A percentile compares a stretch with the other conserved stretches of the same genome.
phyloP scores from a whole-genome alignment of 371 early-diverging fungal genomes.

The Amoeboaphelidium protococcarum region DNA sequence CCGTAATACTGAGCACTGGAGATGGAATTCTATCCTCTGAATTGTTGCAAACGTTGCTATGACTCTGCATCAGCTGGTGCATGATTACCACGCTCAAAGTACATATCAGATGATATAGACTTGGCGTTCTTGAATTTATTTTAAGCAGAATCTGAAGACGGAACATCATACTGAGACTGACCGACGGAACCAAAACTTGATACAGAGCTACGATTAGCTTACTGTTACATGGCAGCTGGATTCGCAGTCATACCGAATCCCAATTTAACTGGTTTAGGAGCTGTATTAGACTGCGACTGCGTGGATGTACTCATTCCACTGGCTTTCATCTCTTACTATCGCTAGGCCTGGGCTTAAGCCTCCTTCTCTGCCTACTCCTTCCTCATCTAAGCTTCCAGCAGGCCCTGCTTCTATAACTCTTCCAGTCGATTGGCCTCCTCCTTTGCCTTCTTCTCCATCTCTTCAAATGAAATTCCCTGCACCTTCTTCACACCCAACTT shows the following conservation, averaged over 20 bases:
- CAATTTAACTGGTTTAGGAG: conserved; percentile 16
- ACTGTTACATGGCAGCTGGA: no score
- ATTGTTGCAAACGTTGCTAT: not conserved
- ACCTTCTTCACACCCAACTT: conserved; percentile 44
- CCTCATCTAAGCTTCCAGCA: not conserved
- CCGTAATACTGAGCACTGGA: not conserved
- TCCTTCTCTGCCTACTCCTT: not conserved
- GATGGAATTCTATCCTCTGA: not conserved
- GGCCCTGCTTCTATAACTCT: conserved; percentile 8
- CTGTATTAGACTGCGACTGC: not conserved
- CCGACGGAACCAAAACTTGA: no score
- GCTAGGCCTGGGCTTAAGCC: not conserved
- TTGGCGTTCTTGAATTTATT: conserved; percentile 41
- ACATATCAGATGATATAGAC: conserved; percentile 64
- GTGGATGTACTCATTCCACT: not conserved
- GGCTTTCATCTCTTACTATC: not conserved
- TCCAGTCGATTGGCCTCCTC: conserved; percentile 21
- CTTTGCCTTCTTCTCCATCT: conserved; percentile 65
- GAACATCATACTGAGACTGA: no score
- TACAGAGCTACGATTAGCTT: no score
- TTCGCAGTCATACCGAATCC: conserved; percentile 6
- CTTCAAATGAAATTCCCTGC: conserved; percentile 69
- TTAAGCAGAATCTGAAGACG: no score
- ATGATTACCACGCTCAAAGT: conserved; percentile 16
- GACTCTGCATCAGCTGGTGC: not conserved